These are phyloP conservation scores for Sequoiadendron giganteum DNA, from an alignment of 75 land plant species.

Conservation along the genomic window DNA sequence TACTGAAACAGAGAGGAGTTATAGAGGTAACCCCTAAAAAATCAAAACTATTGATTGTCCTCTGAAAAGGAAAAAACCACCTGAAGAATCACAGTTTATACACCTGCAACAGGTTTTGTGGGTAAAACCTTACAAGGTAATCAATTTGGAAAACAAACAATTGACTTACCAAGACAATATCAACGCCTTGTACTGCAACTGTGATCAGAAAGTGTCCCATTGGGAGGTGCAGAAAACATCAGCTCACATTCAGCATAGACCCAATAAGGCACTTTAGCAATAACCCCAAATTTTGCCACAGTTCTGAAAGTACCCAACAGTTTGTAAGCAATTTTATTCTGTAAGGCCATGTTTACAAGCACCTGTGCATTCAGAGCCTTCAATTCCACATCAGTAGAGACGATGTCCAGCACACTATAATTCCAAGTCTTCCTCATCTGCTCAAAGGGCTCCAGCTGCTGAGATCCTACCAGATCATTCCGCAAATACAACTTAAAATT, in stretches of 20 bases:
- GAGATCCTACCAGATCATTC: background rate
- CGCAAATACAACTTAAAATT: slow-evolving; percentile 4
- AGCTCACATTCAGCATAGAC: background rate
- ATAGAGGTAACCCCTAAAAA: no score
- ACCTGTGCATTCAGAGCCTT: background rate
- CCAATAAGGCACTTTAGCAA: slow-evolving; percentile 5
- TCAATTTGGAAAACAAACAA: no score
- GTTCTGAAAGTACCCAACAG: slow-evolving; percentile 3
- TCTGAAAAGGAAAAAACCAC: no score
- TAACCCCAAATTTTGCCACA: background rate
- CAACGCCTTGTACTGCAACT: background rate
- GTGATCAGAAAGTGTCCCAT: background rate
- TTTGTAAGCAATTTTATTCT: background rate
- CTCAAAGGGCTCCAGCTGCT: background rate
- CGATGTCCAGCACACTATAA: background rate
- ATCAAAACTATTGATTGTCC: no score
- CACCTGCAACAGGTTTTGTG: no score
- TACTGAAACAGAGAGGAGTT: no score
- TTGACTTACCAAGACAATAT: background rate
- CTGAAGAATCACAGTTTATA: no score
- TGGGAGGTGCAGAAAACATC: background rate
- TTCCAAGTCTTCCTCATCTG: background rate
- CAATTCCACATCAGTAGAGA: background rate
- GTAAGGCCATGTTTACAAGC: background rate
- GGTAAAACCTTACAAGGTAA: no score